Conservation (phyloP, 306 rosid species). For the Abrus pulchellus region DNA sequence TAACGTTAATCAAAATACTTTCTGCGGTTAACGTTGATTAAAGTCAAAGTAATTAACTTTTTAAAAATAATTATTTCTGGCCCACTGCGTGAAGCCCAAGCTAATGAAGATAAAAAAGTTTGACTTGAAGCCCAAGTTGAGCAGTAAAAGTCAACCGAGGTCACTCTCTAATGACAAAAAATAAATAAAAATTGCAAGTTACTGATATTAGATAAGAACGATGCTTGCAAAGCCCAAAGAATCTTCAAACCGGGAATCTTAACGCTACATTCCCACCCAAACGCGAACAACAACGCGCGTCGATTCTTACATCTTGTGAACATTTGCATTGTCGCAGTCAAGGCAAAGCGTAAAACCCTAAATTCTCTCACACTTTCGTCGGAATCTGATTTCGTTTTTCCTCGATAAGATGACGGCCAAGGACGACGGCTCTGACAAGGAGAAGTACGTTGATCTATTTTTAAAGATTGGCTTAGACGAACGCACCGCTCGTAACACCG, state of each 20-base stretch:
- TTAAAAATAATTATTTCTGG: neutral
- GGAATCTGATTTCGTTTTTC: neutral
- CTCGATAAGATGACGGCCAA: constrained; percentile 62
- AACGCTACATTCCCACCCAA: neutral
- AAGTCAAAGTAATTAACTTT: too few relatives aligned
- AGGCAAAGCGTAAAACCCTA: constrained; percentile 43
- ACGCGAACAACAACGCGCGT: neutral
- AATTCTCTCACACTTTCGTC: neutral
- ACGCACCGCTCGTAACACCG: constrained; percentile 86
- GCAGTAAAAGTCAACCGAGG: neutral
- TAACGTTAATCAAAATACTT: too few relatives aligned
- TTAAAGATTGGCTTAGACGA: constrained; percentile 80
- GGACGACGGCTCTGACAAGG: constrained; percentile 73
- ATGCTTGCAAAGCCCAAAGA: neutral
- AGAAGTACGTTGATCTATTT: constrained; percentile 75
- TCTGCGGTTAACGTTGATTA: neutral
- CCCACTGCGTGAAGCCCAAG: constrained; percentile 42
- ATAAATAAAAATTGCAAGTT: neutral
- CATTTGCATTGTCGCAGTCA: neutral
- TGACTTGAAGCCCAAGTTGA: constrained; percentile 38
- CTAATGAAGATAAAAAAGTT: neutral
- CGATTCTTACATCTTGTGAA: neutral
- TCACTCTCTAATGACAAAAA: neutral
- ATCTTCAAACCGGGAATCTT: constrained; percentile 5
- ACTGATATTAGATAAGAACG: neutral